Base-by-base conservation (phyloP, 164 flowering plant genomes). In the Stephania yunnanensis region DNA sequence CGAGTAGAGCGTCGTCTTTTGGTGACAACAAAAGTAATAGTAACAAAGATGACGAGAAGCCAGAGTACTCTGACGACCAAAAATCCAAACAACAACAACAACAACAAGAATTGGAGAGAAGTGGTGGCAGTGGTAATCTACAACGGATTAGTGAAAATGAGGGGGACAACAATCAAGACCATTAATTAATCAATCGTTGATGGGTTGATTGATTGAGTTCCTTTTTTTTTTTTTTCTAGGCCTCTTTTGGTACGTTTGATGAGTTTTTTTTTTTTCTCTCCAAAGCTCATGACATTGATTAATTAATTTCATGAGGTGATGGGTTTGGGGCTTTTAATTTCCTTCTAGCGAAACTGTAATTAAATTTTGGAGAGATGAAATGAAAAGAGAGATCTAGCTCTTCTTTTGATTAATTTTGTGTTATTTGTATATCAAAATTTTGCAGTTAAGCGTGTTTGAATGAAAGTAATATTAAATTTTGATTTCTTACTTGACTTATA, bases 1-100 rank as follows among this genome's bases (percentile, higher is more conserved):
- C 84, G 0, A 86, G 86, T 73, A 82, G 85, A 72, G 84, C 87
- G 10, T 79, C 83, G 52, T 82, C 86, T 6, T 88, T 83, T 42
- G 82, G 80, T 6, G 83, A 81, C n/a, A 82, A 63, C 17, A 45
- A 5, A 29, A 63, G 5, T 22, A 76, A 58, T 44, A 63, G 10
- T 12, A 76, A 52, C 46, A 78, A 80, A 55, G 74, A 44, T 74
- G 70, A 46, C 29, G 86, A 78, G 77, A 80, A 70, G 20, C 58
- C 22, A 63, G 77, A 70, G 36, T 74, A 74, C 31, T 17, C 65
- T 5, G 22, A 5, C 25, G 63, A 63, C 61, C 78, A 82, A 44
- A 76, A 65, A 42, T 75, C 55, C 25, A 44, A 70, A 17, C 48
- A 69, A 15, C 12, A 46, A 17, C 48, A 69, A 15, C 12, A 46